These are phyloP conservation scores for Suhomyces prunicola DNA, from an alignment of 805 yeast species.

Conservation along the genomic window DNA sequence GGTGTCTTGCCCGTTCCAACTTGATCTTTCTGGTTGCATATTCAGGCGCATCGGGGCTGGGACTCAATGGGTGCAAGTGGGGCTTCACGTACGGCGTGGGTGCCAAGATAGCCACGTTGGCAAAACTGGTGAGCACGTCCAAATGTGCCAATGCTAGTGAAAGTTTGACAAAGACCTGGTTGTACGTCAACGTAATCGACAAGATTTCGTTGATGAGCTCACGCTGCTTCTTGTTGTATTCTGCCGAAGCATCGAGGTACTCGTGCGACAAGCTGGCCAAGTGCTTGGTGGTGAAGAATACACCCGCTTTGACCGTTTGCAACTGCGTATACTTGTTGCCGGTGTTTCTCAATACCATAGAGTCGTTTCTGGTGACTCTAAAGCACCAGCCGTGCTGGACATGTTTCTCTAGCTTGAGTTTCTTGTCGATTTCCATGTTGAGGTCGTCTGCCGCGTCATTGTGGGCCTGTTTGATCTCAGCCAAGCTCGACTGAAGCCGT, in stretches of 20 bases:
- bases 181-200: constrained; percentile 74
- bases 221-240: constrained; percentile 73
- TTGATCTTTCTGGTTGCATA: constrained; percentile 44
- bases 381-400: constrained; percentile 92
- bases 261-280: constrained; percentile 59
- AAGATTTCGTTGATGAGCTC: constrained; percentile 81
- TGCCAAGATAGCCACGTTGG: constrained; percentile 75
- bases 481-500: constrained; percentile 52
- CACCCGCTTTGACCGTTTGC: constrained; percentile 93
- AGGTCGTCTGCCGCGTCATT: constrained; percentile 67
- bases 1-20: constrained; percentile 83
- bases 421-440: constrained; percentile 79
- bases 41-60: constrained; percentile 16
- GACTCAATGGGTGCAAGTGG: constrained; percentile 52
- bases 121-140: constrained; percentile 83
- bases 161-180: constrained; percentile 70
- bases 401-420: constrained; percentile 85
- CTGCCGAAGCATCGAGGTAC: constrained; percentile 55
- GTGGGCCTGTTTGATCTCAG: constrained; percentile 59
- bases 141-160: constrained; percentile 64
- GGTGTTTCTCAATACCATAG: constrained; percentile 66
- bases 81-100: constrained; percentile 82
- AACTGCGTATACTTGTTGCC: constrained; percentile 65
- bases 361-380: constrained; percentile 87
- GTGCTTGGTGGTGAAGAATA: constrained; percentile 75